Base-by-base conservation (phyloP, 176 grass and related monocot genomes). In the Cenchrus purpureus region DNA sequence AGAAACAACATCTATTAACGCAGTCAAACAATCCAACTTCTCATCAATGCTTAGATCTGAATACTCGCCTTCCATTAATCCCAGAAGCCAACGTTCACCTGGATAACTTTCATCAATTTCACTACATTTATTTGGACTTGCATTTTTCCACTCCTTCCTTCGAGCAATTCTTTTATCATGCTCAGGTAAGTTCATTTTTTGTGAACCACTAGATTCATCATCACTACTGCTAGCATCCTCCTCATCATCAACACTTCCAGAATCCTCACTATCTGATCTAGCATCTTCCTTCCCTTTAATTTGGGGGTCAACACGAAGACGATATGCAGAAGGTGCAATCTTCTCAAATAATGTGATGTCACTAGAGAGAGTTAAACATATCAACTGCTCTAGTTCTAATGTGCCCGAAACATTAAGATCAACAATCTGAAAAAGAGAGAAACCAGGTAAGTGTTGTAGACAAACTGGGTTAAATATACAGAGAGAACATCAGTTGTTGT, bases 321-420 rank as follows among this genome's bases (percentile, higher is more conserved):
- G 94, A 86, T 94, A 99, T 84, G 94, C 89, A 90, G 90, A 88
- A 70, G 84, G 79, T 12, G 91, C 74, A 51, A 99, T 99, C 82
- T 94, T 99, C 84, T 99, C 97, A 88, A 99, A 99, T 76, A 99
- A 90, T 76, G 97, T 94, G 82, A 99, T 99, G n/a, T 99, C 97
- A 88, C 97, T 99, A 20, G 91, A 96, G 85, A 99, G 94, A 76
- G 90, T 96, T 58, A 73, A 91, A 79, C 76, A 78, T 76, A 99
- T 92, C 58, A 86, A 76, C 63, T 96, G 81, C 43, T 99, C 93
- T 77, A 93, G 37, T 80, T 92, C 91, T 74, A 69, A 82, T 79
- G 81, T 78, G 71, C 68, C 79, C 0, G 83, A 84, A 51, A 92
- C 68, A 48, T 74, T 79, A 79, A 96, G 91, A 67, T 94, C 91